Evolutionary conservation across 768 basidiomycete species (phyloP).

Genomic region (Mycena leptocephala): DNA sequence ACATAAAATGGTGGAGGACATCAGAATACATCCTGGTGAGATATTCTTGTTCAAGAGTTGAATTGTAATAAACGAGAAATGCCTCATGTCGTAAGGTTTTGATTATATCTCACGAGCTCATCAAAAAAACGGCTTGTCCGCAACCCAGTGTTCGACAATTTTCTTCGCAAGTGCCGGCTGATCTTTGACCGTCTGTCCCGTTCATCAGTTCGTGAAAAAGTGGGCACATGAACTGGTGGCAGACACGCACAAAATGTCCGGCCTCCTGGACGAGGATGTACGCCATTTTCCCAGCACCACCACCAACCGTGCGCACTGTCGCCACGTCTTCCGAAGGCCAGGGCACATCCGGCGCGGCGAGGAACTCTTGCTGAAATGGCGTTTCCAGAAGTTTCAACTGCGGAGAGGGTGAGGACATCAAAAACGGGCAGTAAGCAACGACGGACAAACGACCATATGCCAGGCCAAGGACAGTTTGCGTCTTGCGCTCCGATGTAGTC

Average conservation of each 20-base stretch:
- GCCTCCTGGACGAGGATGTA: slow-evolving; percentile 47
- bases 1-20: no score
- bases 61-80: no score
- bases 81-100: no score
- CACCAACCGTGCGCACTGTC: slow-evolving; percentile 45
- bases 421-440: background rate
- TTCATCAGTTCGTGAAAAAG: no score
- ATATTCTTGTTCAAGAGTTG: no score
- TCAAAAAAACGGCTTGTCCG: slow-evolving; percentile 23
- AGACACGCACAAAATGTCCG: slow-evolving; percentile 49
- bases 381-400: slow-evolving; percentile 43
- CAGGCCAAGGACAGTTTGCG: slow-evolving; percentile 48
- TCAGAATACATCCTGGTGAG: no score
- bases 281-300: slow-evolving; percentile 51
- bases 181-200: slow-evolving; percentile 31
- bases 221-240: background rate
- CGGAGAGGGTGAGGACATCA: no score
- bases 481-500: slow-evolving; percentile 49
- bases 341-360: slow-evolving; percentile 42
- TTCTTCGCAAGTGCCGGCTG: slow-evolving; percentile 37
- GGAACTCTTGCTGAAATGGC: slow-evolving; percentile 45
- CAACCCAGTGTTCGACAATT: slow-evolving; percentile 37
- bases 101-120: background rate
- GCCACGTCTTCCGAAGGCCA: slow-evolving; percentile 42
- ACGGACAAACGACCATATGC: slow-evolving; percentile 43